A percentile compares a stretch with the other conserved stretches of the same genome.
phyloP scores from a whole-genome alignment of 1,139 yeast genomes.

The Sugiyamaella japonica region DNA sequence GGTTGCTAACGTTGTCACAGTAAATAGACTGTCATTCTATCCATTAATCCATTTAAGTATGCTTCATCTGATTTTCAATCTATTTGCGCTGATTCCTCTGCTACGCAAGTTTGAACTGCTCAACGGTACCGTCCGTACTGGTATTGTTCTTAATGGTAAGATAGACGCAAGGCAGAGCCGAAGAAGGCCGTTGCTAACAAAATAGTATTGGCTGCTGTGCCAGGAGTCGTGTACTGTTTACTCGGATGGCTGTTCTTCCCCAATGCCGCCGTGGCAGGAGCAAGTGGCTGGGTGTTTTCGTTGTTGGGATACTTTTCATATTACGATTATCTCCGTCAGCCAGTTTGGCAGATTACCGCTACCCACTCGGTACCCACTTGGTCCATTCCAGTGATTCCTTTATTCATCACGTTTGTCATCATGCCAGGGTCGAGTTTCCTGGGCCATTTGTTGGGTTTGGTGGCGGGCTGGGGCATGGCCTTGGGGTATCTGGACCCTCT shows the following conservation, averaged over 20 bases:
- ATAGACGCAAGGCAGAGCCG: background rate
- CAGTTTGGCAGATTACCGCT: slow-evolving; percentile 43
- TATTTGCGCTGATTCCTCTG: slow-evolving; percentile 62
- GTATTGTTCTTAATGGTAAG: slow-evolving; percentile 63
- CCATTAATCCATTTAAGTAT: slow-evolving; percentile 66
- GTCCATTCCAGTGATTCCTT: slow-evolving; percentile 56
- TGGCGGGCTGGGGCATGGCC: slow-evolving; percentile 55
- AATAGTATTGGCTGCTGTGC: slow-evolving; percentile 58
- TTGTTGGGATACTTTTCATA: slow-evolving; percentile 64
- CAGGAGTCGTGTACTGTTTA: slow-evolving; percentile 67
- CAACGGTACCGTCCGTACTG: slow-evolving; percentile 88
- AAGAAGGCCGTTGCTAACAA: too few relatives aligned
- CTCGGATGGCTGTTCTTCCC: slow-evolving; percentile 58
- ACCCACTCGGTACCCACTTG: slow-evolving; percentile 55
- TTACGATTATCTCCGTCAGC: slow-evolving; percentile 55
- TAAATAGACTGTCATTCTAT: slow-evolving; percentile 70
- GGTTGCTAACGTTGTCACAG: slow-evolving; percentile 20
- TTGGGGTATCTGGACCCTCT: slow-evolving; percentile 55
- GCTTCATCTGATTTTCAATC: slow-evolving; percentile 64
- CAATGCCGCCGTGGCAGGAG: slow-evolving; percentile 58
- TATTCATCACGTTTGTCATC: slow-evolving; percentile 52
- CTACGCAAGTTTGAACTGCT: slow-evolving; percentile 61
- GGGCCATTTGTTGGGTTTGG: slow-evolving; percentile 64
- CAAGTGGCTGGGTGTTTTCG: slow-evolving; percentile 76
- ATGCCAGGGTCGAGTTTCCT: slow-evolving; percentile 65